Conservation (phyloP, 2,329 filamentous ascomycete species). For the Septoria linicola region DNA sequence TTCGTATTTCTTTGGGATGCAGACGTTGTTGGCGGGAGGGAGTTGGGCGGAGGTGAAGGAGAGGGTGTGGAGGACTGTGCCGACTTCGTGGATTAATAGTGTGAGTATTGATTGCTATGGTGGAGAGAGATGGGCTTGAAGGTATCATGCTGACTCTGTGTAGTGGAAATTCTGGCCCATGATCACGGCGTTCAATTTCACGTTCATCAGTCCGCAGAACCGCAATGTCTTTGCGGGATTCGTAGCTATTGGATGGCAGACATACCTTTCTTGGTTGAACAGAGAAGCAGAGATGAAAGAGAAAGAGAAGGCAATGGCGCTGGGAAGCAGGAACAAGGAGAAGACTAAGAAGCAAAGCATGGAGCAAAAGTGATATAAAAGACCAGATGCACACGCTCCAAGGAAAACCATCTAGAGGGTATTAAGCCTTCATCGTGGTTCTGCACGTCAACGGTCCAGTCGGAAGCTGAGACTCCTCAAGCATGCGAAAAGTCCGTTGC, state of each 20-base stretch:
- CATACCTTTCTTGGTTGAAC: conserved; percentile 81
- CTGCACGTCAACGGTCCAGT: too few relatives aligned
- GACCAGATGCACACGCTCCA: neutral
- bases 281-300: conserved; percentile 56
- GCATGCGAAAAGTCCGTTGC: too few relatives aligned
- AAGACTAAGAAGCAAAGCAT: conserved; percentile 25
- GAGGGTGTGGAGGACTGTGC: conserved; percentile 72
- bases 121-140: too few relatives aligned
- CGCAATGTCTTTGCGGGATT: conserved; percentile 73
- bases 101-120: neutral
- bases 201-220: conserved; percentile 77
- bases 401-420: neutral
- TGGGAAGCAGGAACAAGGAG: conserved; percentile 1
- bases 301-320: conserved; percentile 31
- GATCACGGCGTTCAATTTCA: conserved; percentile 82
- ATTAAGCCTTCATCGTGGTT: neutral
- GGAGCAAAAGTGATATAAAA: conserved; percentile 10
- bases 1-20: conserved; percentile 55
- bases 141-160: neutral
- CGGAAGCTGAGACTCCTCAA: too few relatives aligned
- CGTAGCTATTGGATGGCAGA: conserved; percentile 87
- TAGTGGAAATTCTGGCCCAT: conserved; percentile 80
- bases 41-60: conserved; percentile 63
- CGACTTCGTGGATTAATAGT: conserved; percentile 72
- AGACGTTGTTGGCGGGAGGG: conserved; percentile 57